These are phyloP conservation scores for Salix brachista DNA, from an alignment of 345 rosid species.

Conservation along the genomic window DNA sequence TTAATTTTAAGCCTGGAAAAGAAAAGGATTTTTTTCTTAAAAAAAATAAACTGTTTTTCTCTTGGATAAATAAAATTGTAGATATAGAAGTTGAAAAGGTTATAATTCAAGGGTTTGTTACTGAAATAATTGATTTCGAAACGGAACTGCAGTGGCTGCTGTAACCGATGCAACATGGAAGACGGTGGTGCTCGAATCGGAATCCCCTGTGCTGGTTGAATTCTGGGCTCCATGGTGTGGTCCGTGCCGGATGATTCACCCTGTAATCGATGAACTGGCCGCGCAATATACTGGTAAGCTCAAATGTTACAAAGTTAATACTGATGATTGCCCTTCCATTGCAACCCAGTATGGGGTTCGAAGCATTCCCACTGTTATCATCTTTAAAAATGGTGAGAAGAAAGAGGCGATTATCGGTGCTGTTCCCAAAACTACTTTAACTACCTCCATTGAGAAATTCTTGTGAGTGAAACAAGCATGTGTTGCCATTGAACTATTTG, in stretches of 20 bases:
- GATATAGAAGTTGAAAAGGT: background rate
- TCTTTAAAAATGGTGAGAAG: constrained; percentile 48
- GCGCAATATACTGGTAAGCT: constrained; percentile 43
- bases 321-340: constrained; percentile 41
- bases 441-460: constrained; percentile 41
- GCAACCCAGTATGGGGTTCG: constrained; percentile 43
- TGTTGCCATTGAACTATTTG: background rate
- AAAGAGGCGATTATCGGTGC: constrained; percentile 49
- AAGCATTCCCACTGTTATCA: constrained; percentile 51
- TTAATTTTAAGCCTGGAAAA: no score
- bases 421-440: constrained; percentile 41
- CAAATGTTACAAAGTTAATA: constrained; percentile 45
- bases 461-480: constrained; percentile 15
- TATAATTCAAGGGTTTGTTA: background rate
- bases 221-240: constrained; percentile 66
- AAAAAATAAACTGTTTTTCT: no score
- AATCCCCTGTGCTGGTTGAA: constrained; percentile 40
- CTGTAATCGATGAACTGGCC: constrained; percentile 41
- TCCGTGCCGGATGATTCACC: constrained; percentile 52
- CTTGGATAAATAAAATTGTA: background rate
- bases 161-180: constrained; percentile 41
- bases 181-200: constrained; percentile 32
- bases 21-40: no score
- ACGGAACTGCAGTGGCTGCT: constrained; percentile 25
- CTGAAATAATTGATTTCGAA: no score